Evolutionary conservation across 2,329 filamentous ascomycete species (phyloP).

Genomic region (Trichoderma brevicompactum): DNA sequence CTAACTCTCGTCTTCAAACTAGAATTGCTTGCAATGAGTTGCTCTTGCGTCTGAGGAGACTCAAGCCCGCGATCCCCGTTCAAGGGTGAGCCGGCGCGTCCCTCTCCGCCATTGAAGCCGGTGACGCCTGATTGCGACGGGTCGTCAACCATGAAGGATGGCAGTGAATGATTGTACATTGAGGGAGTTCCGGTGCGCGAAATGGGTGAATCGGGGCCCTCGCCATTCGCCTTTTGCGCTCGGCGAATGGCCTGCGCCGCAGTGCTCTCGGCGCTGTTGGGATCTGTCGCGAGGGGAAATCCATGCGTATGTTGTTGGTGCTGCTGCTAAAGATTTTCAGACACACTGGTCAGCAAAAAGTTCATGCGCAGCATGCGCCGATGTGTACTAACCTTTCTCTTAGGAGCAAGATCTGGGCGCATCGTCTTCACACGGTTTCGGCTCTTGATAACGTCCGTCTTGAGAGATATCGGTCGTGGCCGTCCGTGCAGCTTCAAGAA

Average conservation of each 20-base stretch:
- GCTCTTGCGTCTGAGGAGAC: conserved; percentile 76
- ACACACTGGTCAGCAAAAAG: conserved; percentile 10
- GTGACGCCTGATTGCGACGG: conserved; percentile 63
- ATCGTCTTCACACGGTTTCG: conserved; percentile 95
- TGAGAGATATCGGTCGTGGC: conserved; percentile 90
- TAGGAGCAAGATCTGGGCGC: conserved; percentile 75
- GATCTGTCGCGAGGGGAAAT: conserved; percentile 48
- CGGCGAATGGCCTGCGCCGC: conserved; percentile 61
- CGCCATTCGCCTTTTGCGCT: conserved; percentile 74
- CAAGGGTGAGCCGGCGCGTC: conserved; percentile 53
- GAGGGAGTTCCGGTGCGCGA: conserved; percentile 79
- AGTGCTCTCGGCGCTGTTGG: conserved; percentile 64
- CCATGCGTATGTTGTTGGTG: conserved; percentile 48
- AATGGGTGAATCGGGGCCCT: conserved; percentile 77
- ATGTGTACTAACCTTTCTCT: conserved; percentile 71
- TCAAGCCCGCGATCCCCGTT: conserved; percentile 69
- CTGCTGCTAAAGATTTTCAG: conserved; percentile 33
- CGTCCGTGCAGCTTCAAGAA: conserved; percentile 97
- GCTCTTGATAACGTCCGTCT: conserved; percentile 99
- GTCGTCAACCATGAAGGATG: conserved; percentile 78
- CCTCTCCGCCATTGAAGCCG: conserved; percentile 55
- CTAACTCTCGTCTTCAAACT: conserved; percentile 93
- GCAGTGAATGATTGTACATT: conserved; percentile 74
- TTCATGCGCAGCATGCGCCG: not conserved
- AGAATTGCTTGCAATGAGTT: conserved; percentile 78